phyloP scores from a whole-genome alignment of 805 yeast genomes.

The Sugiyamaella floridensis region DNA sequence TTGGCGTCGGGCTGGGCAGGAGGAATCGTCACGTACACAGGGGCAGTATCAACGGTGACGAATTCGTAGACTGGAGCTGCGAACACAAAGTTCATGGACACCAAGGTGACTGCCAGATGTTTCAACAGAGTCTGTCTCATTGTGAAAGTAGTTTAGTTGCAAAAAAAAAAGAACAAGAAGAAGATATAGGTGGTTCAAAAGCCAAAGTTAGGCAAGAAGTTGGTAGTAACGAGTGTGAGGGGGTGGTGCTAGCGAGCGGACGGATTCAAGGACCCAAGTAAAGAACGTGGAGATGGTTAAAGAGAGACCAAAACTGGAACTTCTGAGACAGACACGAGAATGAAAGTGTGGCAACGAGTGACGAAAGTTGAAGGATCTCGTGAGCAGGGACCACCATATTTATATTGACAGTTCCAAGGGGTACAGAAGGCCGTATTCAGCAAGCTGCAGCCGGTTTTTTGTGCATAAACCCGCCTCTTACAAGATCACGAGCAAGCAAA shows the following conservation, averaged over 20 bases:
- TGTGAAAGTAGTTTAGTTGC: background rate
- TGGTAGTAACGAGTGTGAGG: background rate
- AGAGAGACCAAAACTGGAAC: background rate
- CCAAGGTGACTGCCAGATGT: background rate
- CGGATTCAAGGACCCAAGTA: background rate
- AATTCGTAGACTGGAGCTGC: conserved; percentile 15
- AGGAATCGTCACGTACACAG: conserved; percentile 13
- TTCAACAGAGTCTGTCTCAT: conserved; percentile 1
- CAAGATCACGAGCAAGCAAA: background rate
- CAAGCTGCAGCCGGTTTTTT: background rate
- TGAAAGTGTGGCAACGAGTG: background rate
- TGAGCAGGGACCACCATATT: background rate
- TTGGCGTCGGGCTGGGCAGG: conserved; percentile 11
- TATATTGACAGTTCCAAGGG: background rate
- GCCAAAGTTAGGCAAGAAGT: background rate
- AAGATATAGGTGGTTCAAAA: background rate
- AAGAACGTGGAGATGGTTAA: background rate
- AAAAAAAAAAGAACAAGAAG: background rate
- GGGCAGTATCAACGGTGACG: conserved; percentile 16
- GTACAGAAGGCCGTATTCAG: background rate
- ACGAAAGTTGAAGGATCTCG: background rate
- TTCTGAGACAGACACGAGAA: background rate
- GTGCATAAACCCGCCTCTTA: background rate
- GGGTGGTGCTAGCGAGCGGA: background rate
- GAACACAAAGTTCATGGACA: background rate